Evolutionary conservation across 305 asterid genomes (phyloP), one percentile per base, ranked within the genome.

Genomic region (Petunia hybrid): DNA sequence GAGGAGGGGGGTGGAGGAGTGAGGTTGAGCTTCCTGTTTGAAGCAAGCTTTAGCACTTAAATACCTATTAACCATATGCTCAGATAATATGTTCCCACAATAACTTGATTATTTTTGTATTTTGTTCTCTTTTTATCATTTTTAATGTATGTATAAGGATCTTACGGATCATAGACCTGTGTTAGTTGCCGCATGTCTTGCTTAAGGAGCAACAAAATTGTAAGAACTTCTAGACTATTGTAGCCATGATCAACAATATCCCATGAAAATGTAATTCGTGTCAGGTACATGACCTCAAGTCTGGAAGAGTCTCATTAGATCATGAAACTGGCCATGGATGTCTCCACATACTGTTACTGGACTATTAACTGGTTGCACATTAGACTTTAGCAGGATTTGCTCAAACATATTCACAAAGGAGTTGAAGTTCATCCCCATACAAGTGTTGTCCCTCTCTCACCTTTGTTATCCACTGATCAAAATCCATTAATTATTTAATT

Each of bases 301-400:
- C 87, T 93, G 97, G 83, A 95, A 95, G 84, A 95, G 99, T 85
- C 93, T 95, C 98, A 95, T 95, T 76, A 95, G 76, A 85, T 95
- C 99, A 65, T 95, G 99, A 88, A 95, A 95, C 68, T 95, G 99
- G 57, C 99, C 99, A 67, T 95, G 99, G 81, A 95, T 95, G 90
- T 95, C 99, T 75, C 99, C 99, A 85, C 99, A 95, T 66, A 95
- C 99, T 66, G 98, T 95, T 86, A 95, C 99, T 38, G 99, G 99
- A 84, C 98, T 93, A 83, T 91, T 93, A 80, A 95, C 99, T 74
- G 97, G 99, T 88, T 95, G 99, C 82, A 95, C 99, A 89, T 95
- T 95, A 57, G 99, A 95, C 87, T 93, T 98, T 41, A 93, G 93
- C 88, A 95, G 87, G 75, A 95, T 93, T 86, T 95, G 98, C 90